Base-by-base conservation (phyloP, 805 yeast genomes). In the Starmerella floricola region DNA sequence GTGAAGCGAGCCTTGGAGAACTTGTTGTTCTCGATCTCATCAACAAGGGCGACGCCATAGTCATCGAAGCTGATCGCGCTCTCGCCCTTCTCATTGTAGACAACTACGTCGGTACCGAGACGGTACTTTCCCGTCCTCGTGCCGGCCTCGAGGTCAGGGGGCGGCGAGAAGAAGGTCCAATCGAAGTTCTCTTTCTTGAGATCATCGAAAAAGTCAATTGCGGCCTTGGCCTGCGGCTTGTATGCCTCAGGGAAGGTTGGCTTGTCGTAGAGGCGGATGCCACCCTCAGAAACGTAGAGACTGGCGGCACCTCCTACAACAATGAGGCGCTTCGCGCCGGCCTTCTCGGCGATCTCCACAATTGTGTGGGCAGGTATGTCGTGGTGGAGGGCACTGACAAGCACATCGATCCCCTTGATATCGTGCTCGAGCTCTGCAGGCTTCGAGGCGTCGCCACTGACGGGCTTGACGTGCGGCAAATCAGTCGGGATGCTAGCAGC, bases 281-380 rank as follows among this genome's bases (percentile, higher is more conserved):
- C 50, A 19, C 39, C 47, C 33, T 41, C 45, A 16, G 33, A 13
- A 8, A 38, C 40, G 4, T 3, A 33, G 28, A 46, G 27, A 27
- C 43, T 43, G 6, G 32, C 50, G 10, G 50, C 50, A 24, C 50
- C 50, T 13, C 50, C 50, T 23, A 46, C 47, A 16, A 32, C 26
- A 26, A 46, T 29, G 18, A 32, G 20, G 24, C 50, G 47, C 38
- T 37, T 33, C 12, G 46, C 45, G 13, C 47, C 47, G 10, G 45
- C 32, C 15, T 18, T n/a, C 30, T 38, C 35, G n/a, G 46, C 41
- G 18, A 39, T 32, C 16, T 31, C 19, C 11, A 39, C 8, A 16
- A 46, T 24, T 5, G 13, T 24, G 10, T 26, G 38, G 11, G 38
- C 33, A 15, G 38, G 16, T 18, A 43, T 38, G 23, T 46, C 42